Evolutionary conservation across 208 protist species (phyloP), one percentile per base, ranked within the genome.

Genomic region (Balamuthia mandrillaris): DNA sequence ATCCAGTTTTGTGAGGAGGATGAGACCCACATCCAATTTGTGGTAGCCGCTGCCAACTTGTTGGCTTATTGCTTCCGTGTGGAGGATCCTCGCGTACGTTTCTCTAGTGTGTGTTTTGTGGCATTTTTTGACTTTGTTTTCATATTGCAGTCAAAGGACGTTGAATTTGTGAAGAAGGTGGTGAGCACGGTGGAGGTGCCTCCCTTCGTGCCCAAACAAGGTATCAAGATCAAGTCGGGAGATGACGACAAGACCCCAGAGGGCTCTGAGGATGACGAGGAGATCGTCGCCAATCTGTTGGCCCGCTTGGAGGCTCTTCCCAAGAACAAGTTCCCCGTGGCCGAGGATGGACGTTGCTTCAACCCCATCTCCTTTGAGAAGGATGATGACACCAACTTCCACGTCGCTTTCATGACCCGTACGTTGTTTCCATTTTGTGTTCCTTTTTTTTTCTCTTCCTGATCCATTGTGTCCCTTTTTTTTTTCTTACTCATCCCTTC

Each of bases 351-450:
- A 24, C 18, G 49, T 7, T 35, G 29, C 35, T 81, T 81, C 52
- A 45, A 78, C 35, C 24, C 45, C 2, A 51, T 63, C 21, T 45
- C 52, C 27, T 94, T 94, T 44, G 90, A 94, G 29, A 92, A 96
- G 87, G 95, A 96, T 86, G 93, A 96, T 79, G 94, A 96, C 84
- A 91, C 60, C 31, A 93, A 93, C 84, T 92, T 90, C 82, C 91
- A 93, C 84, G 92, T 93, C 52, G 56, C 47, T 37, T 87, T 84
- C 47, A 87, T 87, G 54, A 87, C 81, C 35, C 24, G 72, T 81
- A 81, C 35, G 72, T 42, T n/a, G n/a, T n/a, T n/a, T n/a, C n/a
- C n/a, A n/a, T n/a, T n/a, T n/a, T 5, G 4, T 51, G 16, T 37
- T 6, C 33, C 24, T 45, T 41, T 51, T 9, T 3, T 2, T 33